Evolutionary conservation across 345 rosid species (phyloP).

Genomic region (Eucalyptus shirleyi): DNA sequence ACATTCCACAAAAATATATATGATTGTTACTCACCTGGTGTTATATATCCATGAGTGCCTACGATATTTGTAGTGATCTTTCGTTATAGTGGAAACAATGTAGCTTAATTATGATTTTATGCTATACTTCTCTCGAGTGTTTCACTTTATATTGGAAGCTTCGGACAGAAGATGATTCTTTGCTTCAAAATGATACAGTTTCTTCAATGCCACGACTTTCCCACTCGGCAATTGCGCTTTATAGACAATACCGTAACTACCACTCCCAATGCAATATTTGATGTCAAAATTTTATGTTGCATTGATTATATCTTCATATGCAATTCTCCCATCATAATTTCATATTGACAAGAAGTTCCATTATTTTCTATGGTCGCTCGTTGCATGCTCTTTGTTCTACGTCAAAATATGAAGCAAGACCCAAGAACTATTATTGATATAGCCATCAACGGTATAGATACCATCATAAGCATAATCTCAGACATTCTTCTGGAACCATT

Average conservation of each 20-base stretch:
- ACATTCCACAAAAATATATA: too few species aligned
- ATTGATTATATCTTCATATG: neutral
- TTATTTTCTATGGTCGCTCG: neutral
- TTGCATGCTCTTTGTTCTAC: neutral
- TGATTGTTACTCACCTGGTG: too few species aligned
- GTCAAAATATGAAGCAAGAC: too few species aligned
- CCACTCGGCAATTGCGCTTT: neutral
- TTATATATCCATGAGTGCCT: too few species aligned
- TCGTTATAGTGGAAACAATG: neutral
- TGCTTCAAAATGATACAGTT: neutral
- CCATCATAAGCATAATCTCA: too few species aligned
- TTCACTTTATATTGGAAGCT: neutral
- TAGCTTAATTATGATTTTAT: neutral
- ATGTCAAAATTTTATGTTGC: neutral
- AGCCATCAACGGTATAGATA: neutral
- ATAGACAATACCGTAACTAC: neutral
- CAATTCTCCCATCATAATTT: neutral
- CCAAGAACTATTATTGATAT: neutral
- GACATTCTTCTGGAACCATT: too few species aligned
- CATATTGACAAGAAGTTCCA: neutral
- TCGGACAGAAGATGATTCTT: neutral
- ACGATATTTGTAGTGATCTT: too few species aligned
- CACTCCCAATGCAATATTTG: neutral
- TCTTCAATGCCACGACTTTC: neutral
- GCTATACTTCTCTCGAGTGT: neutral